A percentile compares a stretch with the other conserved stretches of the same genome.
phyloP scores from a whole-genome alignment of 805 yeast species.

The Saccharomycopsis fibuligera region DNA sequence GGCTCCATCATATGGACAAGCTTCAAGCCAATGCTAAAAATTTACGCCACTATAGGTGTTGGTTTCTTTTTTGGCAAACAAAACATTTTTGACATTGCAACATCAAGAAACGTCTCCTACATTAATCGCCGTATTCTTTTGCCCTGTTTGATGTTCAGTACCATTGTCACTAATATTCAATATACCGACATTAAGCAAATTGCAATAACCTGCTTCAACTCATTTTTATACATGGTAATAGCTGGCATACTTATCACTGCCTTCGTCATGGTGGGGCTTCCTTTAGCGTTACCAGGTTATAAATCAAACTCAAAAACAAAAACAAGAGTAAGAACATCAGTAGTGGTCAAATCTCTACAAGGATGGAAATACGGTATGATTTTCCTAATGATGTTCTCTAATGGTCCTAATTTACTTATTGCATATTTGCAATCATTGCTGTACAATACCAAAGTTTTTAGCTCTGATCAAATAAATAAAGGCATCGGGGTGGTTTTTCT shows the following conservation, averaged over 20 bases:
- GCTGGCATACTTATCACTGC: conserved; percentile 35
- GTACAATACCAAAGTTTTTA: conserved; percentile 46
- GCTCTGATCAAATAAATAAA: conserved; percentile 50
- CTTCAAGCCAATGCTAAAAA: conserved; percentile 77
- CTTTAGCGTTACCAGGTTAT: background rate
- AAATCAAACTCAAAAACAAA: too few species aligned
- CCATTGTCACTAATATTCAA: conserved; percentile 58
- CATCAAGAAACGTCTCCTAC: conserved; percentile 63
- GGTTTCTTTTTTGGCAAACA: conserved; percentile 61
- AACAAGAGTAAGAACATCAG: too few species aligned
- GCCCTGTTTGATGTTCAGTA: conserved; percentile 71
- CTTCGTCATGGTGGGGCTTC: background rate
- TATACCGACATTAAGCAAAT: conserved; percentile 63
- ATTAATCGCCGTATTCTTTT: conserved; percentile 60
- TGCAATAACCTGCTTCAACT: conserved; percentile 54
- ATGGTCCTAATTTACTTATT: conserved; percentile 76
- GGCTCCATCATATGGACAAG: conserved; percentile 16
- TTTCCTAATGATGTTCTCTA: conserved; percentile 68
- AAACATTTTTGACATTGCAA: conserved; percentile 58
- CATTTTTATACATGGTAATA: conserved; percentile 35
- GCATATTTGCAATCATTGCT: conserved; percentile 73
- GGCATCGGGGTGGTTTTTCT: conserved; percentile 84
- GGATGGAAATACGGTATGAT: conserved; percentile 74
- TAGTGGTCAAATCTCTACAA: conserved; percentile 18
- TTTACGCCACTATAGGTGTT: conserved; percentile 58